A percentile compares a stretch with the other conserved stretches of the same genome.
These are phyloP conservation scores for Areca catechu DNA, from an alignment of 176 grass and related monocot species.

Conservation along the genomic window DNA sequence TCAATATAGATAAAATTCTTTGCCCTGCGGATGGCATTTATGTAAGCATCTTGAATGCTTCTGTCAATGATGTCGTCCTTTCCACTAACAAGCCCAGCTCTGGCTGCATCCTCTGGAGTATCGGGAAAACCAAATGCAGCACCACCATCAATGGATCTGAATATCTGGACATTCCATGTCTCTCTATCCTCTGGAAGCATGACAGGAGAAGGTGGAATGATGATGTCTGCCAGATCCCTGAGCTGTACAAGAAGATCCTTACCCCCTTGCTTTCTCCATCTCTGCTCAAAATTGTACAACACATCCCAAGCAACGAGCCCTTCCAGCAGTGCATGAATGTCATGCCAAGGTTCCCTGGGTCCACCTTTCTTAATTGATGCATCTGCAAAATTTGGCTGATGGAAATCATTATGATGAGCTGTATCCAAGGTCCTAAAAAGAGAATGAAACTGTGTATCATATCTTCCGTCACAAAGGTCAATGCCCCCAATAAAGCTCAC, in stretches of 20 bases:
- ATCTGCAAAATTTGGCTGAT: slow-evolving; percentile 17
- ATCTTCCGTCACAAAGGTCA: slow-evolving; percentile 22
- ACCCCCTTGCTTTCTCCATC: slow-evolving; percentile 21
- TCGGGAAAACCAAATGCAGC: slow-evolving; percentile 21
- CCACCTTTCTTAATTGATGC: slow-evolving; percentile 7
- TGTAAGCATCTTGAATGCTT: slow-evolving; percentile 21
- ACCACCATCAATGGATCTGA: slow-evolving; percentile 22
- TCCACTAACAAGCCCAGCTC: slow-evolving; percentile 18
- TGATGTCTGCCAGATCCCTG: slow-evolving; percentile 14
- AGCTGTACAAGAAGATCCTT: slow-evolving; percentile 18
- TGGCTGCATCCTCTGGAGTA: slow-evolving; percentile 14
- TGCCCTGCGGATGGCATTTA: slow-evolving; percentile 22
- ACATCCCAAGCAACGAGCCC: slow-evolving; percentile 18
- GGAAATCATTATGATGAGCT: slow-evolving; percentile 19
- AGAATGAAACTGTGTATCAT: slow-evolving; percentile 19
- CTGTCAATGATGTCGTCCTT: slow-evolving; percentile 24
- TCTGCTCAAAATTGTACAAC: slow-evolving; percentile 21
- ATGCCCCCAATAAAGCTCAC: slow-evolving; percentile 18
- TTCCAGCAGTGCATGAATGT: slow-evolving; percentile 18
- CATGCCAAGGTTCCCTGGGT: slow-evolving; percentile 22
- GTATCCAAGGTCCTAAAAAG: slow-evolving; percentile 16
- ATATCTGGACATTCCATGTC: slow-evolving; percentile 16
- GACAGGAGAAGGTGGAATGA: slow-evolving; percentile 23
- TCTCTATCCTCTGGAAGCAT: slow-evolving; percentile 16
- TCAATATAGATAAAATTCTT: slow-evolving; percentile 20